Evolutionary conservation across 495 filamentous ascomycete species (phyloP).

Genomic region (Stereocaulon alpinum): DNA sequence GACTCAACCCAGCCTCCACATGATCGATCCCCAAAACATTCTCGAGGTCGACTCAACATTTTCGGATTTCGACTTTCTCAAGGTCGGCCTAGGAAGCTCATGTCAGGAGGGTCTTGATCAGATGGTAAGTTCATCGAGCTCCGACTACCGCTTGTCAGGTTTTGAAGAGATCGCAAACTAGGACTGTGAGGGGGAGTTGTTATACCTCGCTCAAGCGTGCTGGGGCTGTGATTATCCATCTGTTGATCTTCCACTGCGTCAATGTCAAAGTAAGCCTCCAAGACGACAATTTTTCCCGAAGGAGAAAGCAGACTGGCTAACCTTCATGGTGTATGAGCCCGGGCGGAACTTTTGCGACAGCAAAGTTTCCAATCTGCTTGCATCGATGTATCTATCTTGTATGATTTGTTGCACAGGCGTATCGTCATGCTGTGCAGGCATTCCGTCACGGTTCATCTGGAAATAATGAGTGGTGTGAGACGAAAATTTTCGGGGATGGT

Average conservation of each 20-base stretch:
- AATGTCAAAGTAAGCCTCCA: not conserved
- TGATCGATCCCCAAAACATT: no score
- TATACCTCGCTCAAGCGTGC: slow-evolving; percentile 1
- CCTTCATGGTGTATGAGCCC: slow-evolving; percentile 1
- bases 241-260: slow-evolving; percentile 6
- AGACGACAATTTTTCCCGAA: not conserved
- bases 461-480: not conserved
- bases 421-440: not conserved
- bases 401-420: slow-evolving; percentile 12
- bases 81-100: not conserved
- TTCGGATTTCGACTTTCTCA: not conserved
- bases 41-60: no score
- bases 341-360: slow-evolving; percentile 4
- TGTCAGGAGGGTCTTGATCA: not conserved
- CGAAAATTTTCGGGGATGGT: not conserved
- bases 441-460: not conserved
- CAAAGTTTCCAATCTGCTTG: not conserved
- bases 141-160: not conserved
- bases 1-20: no score
- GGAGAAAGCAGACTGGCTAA: not conserved
- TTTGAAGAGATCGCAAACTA: not conserved
- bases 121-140: slow-evolving; percentile 9
- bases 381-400: slow-evolving; percentile 12
- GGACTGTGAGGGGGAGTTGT: not conserved
- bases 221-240: slow-evolving; percentile 13